Evolutionary conservation across 1,284 basidiomycete species (phyloP), one percentile per base, ranked within the genome.

Genomic region (Inonotus obliquus): DNA sequence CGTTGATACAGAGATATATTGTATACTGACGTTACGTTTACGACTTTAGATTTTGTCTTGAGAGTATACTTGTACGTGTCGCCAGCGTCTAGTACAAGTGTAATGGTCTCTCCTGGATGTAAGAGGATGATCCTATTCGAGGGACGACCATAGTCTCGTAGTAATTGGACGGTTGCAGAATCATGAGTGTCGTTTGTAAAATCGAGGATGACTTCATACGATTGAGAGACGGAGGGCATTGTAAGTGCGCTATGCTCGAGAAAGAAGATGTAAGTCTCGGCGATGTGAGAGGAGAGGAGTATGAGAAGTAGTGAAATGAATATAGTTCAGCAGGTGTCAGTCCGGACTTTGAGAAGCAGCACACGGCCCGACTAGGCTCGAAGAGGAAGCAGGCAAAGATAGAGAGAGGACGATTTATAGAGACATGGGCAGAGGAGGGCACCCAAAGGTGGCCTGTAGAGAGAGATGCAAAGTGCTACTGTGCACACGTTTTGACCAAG

Each of bases 131-230:
- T 77, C 57, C 82, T 77, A 61, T 78, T 79, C 21, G 80, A 74
- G 59, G 77, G 77, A 58, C 79, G 76, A 53, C 84, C 85, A 66
- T 87, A 88, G 72, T 87, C 83, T 47, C 80, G 78, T 61, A 85
- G 73, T 29, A 86, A 76, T 70, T 89, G 86, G 29, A 89, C 76
- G 48, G 85, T 84, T 62, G 84, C 81, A 58, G 77, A 80, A 68
- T 86, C 83, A 66, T 77, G 80, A 13, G 84, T 86, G 67, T 89
- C 86, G 71, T 89, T 89, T 61, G 79, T 81, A 69, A 89, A 81
- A 71, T 85, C 83, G 69, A 89, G 81, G 61, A 82, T 76, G 69
- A 88, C 79, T 69, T 87, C 85, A 73, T 85, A 87, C 63, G 70
- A 75, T 64, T 79, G 75, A 25, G 79, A 78, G 74, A 79, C 70